Conservation (phyloP, 225 moss, liverwort and hornwort species). For the Thuidium tamariscinum region DNA sequence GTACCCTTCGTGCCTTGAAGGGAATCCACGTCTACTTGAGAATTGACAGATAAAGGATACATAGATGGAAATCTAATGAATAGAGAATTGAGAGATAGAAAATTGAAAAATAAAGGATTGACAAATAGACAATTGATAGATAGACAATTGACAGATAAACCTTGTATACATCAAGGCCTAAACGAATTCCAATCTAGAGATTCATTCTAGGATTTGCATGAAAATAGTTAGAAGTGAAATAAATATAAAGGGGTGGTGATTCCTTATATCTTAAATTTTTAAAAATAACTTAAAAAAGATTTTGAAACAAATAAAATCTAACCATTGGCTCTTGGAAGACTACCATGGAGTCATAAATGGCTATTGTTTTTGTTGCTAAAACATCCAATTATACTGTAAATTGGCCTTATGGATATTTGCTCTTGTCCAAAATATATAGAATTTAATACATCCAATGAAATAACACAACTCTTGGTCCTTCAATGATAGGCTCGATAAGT, state of each 20-base stretch:
- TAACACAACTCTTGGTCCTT: not conserved
- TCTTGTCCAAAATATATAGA: not conserved
- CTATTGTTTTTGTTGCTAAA: not conserved
- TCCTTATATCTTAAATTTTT: not conserved
- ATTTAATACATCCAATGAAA: not conserved
- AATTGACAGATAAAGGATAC: not conserved
- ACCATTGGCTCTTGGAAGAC: too few species aligned
- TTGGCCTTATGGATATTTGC: too few species aligned
- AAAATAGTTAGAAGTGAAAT: not conserved
- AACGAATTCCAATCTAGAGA: not conserved
- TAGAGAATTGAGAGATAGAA: too few species aligned
- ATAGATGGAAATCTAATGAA: too few species aligned
- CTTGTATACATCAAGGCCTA: rapidly evolving
- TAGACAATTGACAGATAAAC: too few species aligned
- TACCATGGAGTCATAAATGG: not conserved
- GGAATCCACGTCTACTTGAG: not conserved
- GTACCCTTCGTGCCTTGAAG: not conserved
- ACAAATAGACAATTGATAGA: too few species aligned
- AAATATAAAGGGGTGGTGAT: not conserved
- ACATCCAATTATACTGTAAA: not conserved
- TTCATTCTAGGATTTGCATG: rapidly evolving
- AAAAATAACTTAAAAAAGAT: too few species aligned
- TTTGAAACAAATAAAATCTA: not conserved
- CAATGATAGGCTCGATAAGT: not conserved
- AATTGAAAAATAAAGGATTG: too few species aligned